Evolutionary conservation across 1,284 basidiomycete genomes (phyloP), one percentile per base, ranked within the genome.

Genomic region (Microbotryomycetes sp.): DNA sequence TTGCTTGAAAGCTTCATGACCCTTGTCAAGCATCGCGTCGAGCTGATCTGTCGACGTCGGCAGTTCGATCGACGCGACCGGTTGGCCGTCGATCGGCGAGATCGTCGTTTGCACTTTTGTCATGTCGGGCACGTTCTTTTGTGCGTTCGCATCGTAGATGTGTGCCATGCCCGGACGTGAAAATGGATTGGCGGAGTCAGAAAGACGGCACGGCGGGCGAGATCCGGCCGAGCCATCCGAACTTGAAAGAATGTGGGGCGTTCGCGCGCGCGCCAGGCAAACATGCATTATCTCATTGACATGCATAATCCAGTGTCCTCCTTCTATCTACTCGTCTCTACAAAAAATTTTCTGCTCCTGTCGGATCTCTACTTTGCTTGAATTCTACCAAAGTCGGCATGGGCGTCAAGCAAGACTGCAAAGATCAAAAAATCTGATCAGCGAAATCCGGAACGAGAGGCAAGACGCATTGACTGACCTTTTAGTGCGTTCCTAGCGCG

Each of bases 401-500:
- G 35, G 18, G 35, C 35, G 18, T 41, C 35, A 18, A 41, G 35
- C 35, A 41, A 41, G 11, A 41, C 35, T 41, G 35, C 18, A 18
- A 41, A 9, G 35, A 41, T 18, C 9, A 41, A 41, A 9, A 41
- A 18, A 41, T n/a, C n/a, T n/a, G n/a, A n/a, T n/a, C n/a, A n/a
- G n/a, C n/a, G n/a, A n/a, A n/a, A n/a, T n/a, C n/a, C n/a, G n/a
- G n/a, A n/a, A n/a, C n/a, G n/a, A n/a, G n/a, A n/a, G n/a, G n/a
- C n/a, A n/a, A n/a, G n/a, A n/a, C n/a, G n/a, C n/a, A n/a, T n/a
- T n/a, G 47, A 56, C 58, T n/a, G n/a, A 67, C 66, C 67, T 54
- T 66, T 68, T 52, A 97, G 82, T n/a, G 91, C 92, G 79, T 94
- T 94, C 62, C 91, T 81, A 23, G 92, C 92, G 60, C 92, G 84